Evolutionary conservation across 371 early-diverging fungal species (phyloP).

Genomic region (Batkoa obscura): DNA sequence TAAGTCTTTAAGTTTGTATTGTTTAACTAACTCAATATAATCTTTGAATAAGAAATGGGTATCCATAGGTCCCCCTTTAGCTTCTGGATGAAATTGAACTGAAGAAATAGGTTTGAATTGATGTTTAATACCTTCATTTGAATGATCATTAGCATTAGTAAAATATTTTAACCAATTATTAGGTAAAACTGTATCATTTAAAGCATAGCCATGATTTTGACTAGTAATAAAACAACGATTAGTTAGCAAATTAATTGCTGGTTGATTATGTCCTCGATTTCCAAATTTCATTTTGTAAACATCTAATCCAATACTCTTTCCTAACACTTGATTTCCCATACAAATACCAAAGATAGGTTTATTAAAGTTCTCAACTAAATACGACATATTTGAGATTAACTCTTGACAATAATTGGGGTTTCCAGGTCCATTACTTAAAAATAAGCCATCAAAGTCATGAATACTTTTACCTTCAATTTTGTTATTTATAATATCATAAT

Average conservation of each 20-base stretch:
- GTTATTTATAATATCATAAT: constrained; percentile 35
- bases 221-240: constrained; percentile 76
- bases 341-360: constrained; percentile 93
- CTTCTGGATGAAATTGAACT: constrained; percentile 95
- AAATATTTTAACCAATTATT: constrained; percentile 63
- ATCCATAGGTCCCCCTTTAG: constrained; percentile 86
- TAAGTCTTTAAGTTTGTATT: too few species aligned
- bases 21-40: constrained; percentile 24
- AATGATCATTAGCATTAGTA: constrained; percentile 84
- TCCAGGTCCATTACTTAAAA: constrained; percentile 89
- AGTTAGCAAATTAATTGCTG: constrained; percentile 50
- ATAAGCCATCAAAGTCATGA: constrained; percentile 63
- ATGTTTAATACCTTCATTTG: constrained; percentile 85
- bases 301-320: constrained; percentile 68
- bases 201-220: constrained; percentile 90
- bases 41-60: constrained; percentile 72
- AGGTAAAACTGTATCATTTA: constrained; percentile 45
- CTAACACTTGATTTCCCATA: constrained; percentile 86
- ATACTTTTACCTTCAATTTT: constrained; percentile 10
- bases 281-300: constrained; percentile 76
- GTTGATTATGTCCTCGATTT: constrained; percentile 95
- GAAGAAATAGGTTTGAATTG: constrained; percentile 42
- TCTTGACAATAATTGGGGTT: constrained; percentile 45
- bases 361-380: constrained; percentile 30
- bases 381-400: constrained; percentile 45